phyloP scores from a whole-genome alignment of 176 grass and related monocot genomes.

The Panicum miliaceum region DNA sequence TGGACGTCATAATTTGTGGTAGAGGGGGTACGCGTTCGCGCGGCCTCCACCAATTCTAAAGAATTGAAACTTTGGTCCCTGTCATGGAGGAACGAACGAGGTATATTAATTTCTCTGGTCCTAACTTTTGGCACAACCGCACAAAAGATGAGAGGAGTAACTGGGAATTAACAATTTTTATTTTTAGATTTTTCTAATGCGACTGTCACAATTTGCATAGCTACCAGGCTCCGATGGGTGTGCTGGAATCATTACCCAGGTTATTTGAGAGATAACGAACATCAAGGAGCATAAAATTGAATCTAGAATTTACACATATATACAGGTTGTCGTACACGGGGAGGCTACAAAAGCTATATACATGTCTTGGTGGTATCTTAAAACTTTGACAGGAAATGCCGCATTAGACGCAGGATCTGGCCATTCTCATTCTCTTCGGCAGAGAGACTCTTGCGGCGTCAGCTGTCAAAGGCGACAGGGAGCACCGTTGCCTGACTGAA shows the following conservation, averaged over 20 bases:
- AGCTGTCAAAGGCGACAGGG: neutral
- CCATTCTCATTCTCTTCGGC: neutral
- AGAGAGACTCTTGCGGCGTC: constrained; percentile 5
- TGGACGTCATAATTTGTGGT: constrained; percentile 59
- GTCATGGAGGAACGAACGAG: no score
- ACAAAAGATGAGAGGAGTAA: no score
- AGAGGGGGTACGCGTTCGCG: constrained; percentile 53
- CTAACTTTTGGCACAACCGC: no score
- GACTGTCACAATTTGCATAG: no score
- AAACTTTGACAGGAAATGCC: constrained; percentile 2
- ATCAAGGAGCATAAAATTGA: neutral
- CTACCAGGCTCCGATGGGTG: no score
- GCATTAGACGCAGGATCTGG: neutral
- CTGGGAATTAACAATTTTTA: no score
- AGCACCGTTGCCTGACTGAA: constrained; percentile 9
- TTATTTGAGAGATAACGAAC: no score
- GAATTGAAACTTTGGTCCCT: neutral
- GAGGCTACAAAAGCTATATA: constrained; percentile 48
- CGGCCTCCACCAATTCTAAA: constrained; percentile 36
- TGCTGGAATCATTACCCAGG: no score
- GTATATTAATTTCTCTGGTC: no score
- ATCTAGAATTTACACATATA: constrained; percentile 40
- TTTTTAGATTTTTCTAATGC: no score
- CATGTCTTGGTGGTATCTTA: constrained; percentile 24
- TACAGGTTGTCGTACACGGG: constrained; percentile 37